phyloP scores from a whole-genome alignment of 208 protist species.

The Trypanosoma grayi region DNA sequence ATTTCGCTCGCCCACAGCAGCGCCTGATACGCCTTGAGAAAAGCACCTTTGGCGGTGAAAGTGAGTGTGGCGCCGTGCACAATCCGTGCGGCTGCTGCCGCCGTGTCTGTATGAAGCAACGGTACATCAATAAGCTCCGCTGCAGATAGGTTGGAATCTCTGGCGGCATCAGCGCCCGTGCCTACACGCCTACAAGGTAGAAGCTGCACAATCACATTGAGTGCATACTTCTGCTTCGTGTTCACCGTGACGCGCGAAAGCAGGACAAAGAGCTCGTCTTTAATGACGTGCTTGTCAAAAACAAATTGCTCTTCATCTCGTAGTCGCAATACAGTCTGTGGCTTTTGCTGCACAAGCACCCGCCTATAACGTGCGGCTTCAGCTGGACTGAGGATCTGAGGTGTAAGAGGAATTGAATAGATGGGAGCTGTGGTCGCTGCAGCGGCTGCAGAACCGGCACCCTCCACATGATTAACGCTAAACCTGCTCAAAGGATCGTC shows the following conservation, averaged over 20 bases:
- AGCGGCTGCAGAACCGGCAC: background rate
- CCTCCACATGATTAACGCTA: background rate
- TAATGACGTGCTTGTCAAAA: background rate
- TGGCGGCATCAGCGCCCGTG: conserved; percentile 31
- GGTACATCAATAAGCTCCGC: conserved; percentile 54
- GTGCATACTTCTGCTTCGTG: conserved; percentile 48
- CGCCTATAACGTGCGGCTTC: conserved; percentile 4
- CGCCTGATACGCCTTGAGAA: conserved; percentile 80
- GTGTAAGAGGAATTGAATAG: conserved; percentile 14
- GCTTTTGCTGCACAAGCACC: background rate
- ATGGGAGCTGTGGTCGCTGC: conserved; percentile 1
- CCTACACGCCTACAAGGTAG: conserved; percentile 51
- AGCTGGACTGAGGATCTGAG: background rate
- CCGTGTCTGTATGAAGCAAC: conserved; percentile 46
- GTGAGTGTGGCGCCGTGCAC: conserved; percentile 65
- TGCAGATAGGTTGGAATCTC: conserved; percentile 9
- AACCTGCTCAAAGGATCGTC: conserved; percentile 16
- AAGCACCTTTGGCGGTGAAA: conserved; percentile 66
- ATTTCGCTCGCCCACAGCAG: conserved; percentile 83
- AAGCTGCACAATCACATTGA: conserved; percentile 72
- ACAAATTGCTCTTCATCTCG: conserved; percentile 15
- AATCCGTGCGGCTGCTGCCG: conserved; percentile 40
- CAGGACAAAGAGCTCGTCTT: conserved; percentile 32
- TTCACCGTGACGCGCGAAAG: conserved; percentile 71
- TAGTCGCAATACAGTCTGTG: background rate